These are phyloP conservation scores for Saccharomyces hybrid DNA, from an alignment of 1,139 yeast species.

Conservation along the genomic window DNA sequence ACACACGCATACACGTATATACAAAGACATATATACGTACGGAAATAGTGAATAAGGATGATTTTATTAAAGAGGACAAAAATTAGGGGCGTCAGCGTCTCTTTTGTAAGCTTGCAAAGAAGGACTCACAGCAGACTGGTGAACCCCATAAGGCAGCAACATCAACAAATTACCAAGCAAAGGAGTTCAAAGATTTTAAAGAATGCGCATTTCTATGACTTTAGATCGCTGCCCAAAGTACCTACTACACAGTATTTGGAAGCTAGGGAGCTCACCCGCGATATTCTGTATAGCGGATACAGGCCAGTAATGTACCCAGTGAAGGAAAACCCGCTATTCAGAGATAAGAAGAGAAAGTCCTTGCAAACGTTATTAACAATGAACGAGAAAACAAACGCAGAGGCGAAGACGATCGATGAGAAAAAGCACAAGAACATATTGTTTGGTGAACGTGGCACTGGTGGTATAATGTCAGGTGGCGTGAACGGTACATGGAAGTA, in stretches of 20 bases:
- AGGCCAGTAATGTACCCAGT: slow-evolving; percentile 30
- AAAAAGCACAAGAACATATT: slow-evolving; percentile 8
- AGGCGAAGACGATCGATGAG: background rate
- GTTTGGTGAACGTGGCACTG: slow-evolving; percentile 21
- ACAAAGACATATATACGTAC: background rate
- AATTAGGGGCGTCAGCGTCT: background rate
- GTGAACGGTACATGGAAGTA: slow-evolving; percentile 28
- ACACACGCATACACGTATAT: background rate
- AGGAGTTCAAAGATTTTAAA: slow-evolving; percentile 3
- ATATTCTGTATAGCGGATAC: slow-evolving; percentile 30
- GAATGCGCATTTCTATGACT: slow-evolving; percentile 11
- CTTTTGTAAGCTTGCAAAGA: background rate
- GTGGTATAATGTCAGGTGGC: slow-evolving; percentile 28
- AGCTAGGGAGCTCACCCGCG: slow-evolving; percentile 21
- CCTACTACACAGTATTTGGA: slow-evolving; percentile 29
- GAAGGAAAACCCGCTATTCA: slow-evolving; percentile 28
- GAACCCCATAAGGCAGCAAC: background rate
- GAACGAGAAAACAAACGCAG: background rate
- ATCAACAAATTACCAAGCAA: slow-evolving; percentile 2
- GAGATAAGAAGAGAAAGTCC: slow-evolving; percentile 8
- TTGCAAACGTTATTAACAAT: slow-evolving; percentile 2
- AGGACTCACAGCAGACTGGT: background rate
- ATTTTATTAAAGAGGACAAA: background rate
- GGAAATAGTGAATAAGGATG: background rate
- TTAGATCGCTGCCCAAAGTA: slow-evolving; percentile 26